phyloP scores from a whole-genome alignment of 768 basidiomycete species.

The Rhodotorula babjevae region DNA sequence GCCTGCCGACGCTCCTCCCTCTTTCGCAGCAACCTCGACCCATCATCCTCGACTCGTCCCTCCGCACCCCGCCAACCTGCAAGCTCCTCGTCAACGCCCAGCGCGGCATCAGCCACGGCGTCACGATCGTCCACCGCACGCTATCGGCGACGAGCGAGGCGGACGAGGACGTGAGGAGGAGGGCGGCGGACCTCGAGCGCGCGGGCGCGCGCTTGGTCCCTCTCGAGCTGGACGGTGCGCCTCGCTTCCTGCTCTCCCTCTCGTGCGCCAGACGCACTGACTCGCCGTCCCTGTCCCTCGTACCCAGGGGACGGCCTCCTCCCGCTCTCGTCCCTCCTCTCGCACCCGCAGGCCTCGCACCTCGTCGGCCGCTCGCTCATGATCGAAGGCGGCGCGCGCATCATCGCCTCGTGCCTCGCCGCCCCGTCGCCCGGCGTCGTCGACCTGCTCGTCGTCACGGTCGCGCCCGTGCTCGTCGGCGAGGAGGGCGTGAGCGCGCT shows the following conservation, averaged over 20 bases:
- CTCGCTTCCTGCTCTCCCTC: background rate
- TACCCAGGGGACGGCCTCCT: background rate
- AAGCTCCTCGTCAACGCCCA: slow-evolving; percentile 66
- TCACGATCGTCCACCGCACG: slow-evolving; percentile 59
- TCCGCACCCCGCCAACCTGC: slow-evolving; percentile 63
- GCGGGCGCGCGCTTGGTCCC: slow-evolving; percentile 65
- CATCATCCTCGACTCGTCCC: slow-evolving; percentile 70
- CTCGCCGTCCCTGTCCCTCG: too few relatives aligned
- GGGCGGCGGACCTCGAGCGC: slow-evolving; percentile 51
- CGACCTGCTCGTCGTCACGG: slow-evolving; percentile 74
- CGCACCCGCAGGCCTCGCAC: background rate
- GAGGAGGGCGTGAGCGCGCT: slow-evolving; percentile 34
- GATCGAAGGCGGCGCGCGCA: slow-evolving; percentile 87
- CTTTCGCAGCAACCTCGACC: slow-evolving; percentile 61
- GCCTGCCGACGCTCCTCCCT: slow-evolving; percentile 43
- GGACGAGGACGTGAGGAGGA: slow-evolving; percentile 42
- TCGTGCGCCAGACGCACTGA: too few relatives aligned
- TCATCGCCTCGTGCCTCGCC: slow-evolving; percentile 69
- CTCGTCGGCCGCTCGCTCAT: slow-evolving; percentile 59
- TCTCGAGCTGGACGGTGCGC: slow-evolving; percentile 49
- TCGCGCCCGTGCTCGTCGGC: slow-evolving; percentile 81
- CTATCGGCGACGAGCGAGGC: background rate
- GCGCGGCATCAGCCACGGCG: slow-evolving; percentile 62
- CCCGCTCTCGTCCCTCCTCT: background rate
- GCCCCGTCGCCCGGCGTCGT: slow-evolving; percentile 49